Conservation (phyloP, 202 grass and related monocot genomes). For the Carex arenaria region DNA sequence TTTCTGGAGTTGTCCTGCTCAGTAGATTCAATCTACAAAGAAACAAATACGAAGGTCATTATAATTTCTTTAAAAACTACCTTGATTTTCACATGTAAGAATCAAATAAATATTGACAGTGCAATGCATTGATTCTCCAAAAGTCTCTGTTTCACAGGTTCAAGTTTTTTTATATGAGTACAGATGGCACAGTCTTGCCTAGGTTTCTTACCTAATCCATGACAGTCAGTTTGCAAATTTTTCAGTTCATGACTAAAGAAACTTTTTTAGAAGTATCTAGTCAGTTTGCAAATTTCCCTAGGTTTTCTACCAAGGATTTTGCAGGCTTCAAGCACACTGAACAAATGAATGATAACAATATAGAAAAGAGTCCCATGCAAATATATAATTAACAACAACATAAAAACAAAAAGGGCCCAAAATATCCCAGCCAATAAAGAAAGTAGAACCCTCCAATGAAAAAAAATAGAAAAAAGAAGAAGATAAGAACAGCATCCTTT, state of each 20-base stretch:
- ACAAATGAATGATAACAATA: not conserved
- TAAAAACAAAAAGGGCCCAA: not conserved
- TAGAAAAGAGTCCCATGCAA: not conserved
- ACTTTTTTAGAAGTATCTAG: not conserved
- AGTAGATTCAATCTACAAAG: conserved; percentile 8
- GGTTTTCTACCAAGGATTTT: not conserved
- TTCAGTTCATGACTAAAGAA: not conserved
- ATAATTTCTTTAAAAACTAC: not conserved
- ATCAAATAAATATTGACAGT: not conserved
- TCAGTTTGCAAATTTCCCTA: too few relatives aligned
- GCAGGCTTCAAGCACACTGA: not conserved
- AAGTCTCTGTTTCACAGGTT: not conserved
- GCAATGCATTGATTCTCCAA: not conserved
- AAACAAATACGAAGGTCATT: not conserved
- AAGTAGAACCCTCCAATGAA: not conserved
- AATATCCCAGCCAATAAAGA: not conserved
- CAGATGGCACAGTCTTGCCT: not conserved
- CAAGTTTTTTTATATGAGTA: not conserved
- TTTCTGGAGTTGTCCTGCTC: not conserved
- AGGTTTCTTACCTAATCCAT: not conserved
- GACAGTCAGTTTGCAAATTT: not conserved
- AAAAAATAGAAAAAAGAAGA: not conserved
- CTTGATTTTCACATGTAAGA: not conserved
- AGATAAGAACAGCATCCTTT: not conserved
- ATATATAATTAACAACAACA: not conserved